Evolutionary conservation across 2,329 filamentous ascomycete species (phyloP).

Genomic region (Conoideocrella luteorostrata): DNA sequence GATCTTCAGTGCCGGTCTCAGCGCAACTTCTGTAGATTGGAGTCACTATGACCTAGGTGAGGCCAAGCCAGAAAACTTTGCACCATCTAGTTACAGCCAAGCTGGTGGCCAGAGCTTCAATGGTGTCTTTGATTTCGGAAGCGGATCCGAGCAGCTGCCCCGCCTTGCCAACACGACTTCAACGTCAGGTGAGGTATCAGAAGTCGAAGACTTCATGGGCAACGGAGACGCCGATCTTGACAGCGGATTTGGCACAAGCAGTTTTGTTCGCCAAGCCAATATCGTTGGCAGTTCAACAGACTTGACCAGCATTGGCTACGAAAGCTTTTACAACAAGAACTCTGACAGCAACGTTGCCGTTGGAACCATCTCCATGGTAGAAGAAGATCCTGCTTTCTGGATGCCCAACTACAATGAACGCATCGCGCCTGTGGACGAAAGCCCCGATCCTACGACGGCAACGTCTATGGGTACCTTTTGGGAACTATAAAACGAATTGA

Average conservation of each 20-base stretch:
- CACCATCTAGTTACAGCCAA: conserved; percentile 49
- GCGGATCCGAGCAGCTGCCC: conserved; percentile 47
- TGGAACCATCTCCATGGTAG: conserved; percentile 41
- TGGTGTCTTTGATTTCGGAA: conserved; percentile 44
- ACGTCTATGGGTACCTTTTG: conserved; percentile 26
- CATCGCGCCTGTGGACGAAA: conserved; percentile 29
- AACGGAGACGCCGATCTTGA: conserved; percentile 43
- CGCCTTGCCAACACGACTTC: conserved; percentile 51
- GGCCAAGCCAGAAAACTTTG: conserved; percentile 41
- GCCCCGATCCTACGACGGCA: conserved; percentile 25
- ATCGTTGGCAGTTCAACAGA: conserved; percentile 36
- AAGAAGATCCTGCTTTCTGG: conserved; percentile 46
- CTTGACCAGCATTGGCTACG: conserved; percentile 46
- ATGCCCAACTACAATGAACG: conserved; percentile 39
- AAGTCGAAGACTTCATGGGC: conserved; percentile 54
- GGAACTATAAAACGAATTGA: conserved; percentile 25
- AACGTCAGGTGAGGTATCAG: conserved; percentile 61
- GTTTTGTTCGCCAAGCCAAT: conserved; percentile 39
- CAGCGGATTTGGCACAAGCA: conserved; percentile 39
- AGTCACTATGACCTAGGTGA: conserved; percentile 40
- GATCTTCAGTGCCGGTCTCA: conserved; percentile 56
- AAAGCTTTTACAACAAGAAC: conserved; percentile 48
- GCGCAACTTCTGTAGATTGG: conserved; percentile 44
- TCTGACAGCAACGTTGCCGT: conserved; percentile 31
- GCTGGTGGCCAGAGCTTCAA: conserved; percentile 43